phyloP scores from a whole-genome alignment of 108 stramenopile genomes.

The Nitzschia sp. region DNA sequence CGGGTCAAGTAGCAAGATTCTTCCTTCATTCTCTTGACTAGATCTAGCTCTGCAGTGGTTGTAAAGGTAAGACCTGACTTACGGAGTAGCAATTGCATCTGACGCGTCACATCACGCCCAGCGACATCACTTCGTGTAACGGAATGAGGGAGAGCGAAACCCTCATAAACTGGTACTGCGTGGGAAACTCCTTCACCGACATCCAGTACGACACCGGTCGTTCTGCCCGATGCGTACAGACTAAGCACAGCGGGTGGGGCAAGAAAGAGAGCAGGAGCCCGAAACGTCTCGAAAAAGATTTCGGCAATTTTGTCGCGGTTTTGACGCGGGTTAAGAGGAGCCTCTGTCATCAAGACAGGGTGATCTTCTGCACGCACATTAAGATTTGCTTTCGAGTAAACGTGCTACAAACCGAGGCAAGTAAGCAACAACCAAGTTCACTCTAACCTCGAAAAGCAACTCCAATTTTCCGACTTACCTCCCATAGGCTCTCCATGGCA shows the following conservation, averaged over 20 bases:
- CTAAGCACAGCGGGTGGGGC: slow-evolving; percentile 91
- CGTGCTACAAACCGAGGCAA: slow-evolving; percentile 38
- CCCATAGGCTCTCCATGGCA: slow-evolving; percentile 93
- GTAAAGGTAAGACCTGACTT: slow-evolving; percentile 85
- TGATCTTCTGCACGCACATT: slow-evolving; percentile 90
- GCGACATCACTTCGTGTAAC: slow-evolving; percentile 91
- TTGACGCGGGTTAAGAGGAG: slow-evolving; percentile 89
- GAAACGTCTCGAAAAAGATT: slow-evolving; percentile 94
- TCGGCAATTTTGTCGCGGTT: slow-evolving; percentile 92
- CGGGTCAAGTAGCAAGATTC: slow-evolving; percentile 86
- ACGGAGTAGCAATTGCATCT: slow-evolving; percentile 87
- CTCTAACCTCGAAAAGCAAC: not conserved
- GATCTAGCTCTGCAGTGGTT: slow-evolving; percentile 91
- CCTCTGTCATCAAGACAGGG: slow-evolving; percentile 95
- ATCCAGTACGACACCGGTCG: slow-evolving; percentile 97
- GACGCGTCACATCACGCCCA: slow-evolving; percentile 93
- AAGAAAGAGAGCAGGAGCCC: slow-evolving; percentile 91
- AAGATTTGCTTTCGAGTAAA: slow-evolving; percentile 85
- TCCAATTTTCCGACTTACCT: slow-evolving; percentile 40
- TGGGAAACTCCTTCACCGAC: slow-evolving; percentile 97
- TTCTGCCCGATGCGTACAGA: slow-evolving; percentile 95
- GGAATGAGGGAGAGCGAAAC: slow-evolving; percentile 94
- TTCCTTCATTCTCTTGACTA: slow-evolving; percentile 94
- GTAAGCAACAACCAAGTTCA: not conserved
- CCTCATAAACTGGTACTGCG: slow-evolving; percentile 97